A percentile compares a stretch with the other conserved stretches of the same genome.
phyloP scores from a whole-genome alignment of 768 basidiomycete species.

The Tylopilus sp. region DNA sequence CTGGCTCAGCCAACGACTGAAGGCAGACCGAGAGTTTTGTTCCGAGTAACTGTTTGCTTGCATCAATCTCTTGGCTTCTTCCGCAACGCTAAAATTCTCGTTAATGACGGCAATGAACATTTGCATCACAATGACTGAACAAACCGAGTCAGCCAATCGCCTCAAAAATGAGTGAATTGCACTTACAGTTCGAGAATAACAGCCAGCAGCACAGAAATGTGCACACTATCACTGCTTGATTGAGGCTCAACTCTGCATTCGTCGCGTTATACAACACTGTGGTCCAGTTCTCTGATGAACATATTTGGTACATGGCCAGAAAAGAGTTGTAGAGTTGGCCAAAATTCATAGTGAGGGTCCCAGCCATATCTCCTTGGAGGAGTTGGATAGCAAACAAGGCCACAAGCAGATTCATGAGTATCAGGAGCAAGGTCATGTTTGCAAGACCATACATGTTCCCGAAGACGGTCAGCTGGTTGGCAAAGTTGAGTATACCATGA shows the following conservation, averaged over 20 bases:
- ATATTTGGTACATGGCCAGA: slow-evolving; percentile 82
- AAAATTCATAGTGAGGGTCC: slow-evolving; percentile 61
- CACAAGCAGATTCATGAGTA: slow-evolving; percentile 83
- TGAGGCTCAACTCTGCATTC: slow-evolving; percentile 54
- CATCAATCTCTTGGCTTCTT: slow-evolving; percentile 80
- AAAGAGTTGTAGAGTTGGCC: slow-evolving; percentile 83
- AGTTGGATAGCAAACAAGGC: slow-evolving; percentile 83
- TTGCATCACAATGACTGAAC: slow-evolving; percentile 81
- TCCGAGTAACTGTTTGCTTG: slow-evolving; percentile 73
- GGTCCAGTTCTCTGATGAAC: slow-evolving; percentile 96
- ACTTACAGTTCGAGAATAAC: slow-evolving; percentile 86
- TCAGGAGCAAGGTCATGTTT: slow-evolving; percentile 90
- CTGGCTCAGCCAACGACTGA: slow-evolving; percentile 58
- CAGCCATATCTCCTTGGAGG: slow-evolving; percentile 74
- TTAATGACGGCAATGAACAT: slow-evolving; percentile 98
- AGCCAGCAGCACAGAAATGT: slow-evolving; percentile 82
- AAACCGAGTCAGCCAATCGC: slow-evolving; percentile 5
- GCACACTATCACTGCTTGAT: slow-evolving; percentile 68
- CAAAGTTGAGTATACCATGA: slow-evolving; percentile 6
- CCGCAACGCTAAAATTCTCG: slow-evolving; percentile 91
- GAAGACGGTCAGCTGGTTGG: slow-evolving; percentile 76
- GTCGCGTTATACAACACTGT: slow-evolving; percentile 63
- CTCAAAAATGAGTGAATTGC: background rate
- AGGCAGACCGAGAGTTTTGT: slow-evolving; percentile 50
- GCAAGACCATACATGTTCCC: slow-evolving; percentile 87